Percentiles rank a stretch among this genome's conserved stretches.
Conservation (phyloP, 2,329 filamentous ascomycete species). For the Bipolaris bicolor region DNA sequence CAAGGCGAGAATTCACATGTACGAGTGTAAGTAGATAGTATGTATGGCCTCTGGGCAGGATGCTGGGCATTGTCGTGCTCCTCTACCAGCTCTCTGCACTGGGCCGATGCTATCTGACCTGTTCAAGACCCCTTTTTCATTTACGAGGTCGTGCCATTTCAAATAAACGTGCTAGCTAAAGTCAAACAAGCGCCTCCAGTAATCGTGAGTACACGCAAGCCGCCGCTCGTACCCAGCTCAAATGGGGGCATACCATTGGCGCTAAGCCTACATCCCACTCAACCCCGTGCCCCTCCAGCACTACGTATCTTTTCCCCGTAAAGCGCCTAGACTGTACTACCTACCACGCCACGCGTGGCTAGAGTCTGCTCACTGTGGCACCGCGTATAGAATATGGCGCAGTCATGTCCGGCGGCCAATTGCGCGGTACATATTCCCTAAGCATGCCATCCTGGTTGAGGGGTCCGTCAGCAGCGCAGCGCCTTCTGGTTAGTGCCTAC, state of each 20-base stretch:
- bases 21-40: neutral
- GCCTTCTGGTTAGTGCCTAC: neutral
- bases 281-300: neutral
- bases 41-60: neutral
- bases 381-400: conserved; percentile 6
- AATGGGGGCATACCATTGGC: conserved; percentile 3
- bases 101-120: neutral
- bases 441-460: neutral
- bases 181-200: conserved; percentile 3
- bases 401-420: neutral
- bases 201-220: conserved; percentile 13
- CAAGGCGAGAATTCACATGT: neutral
- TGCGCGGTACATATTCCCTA: neutral
- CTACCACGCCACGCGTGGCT: neutral
- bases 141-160: neutral
- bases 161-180: neutral
- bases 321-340: neutral
- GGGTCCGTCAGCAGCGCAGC: neutral
- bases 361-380: neutral
- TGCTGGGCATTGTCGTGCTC: neutral
- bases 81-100: neutral
- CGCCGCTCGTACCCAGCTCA: conserved; percentile 9
- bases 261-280: neutral
- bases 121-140: neutral
- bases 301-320: neutral